phyloP scores from a whole-genome alignment of 129 eudicot genomes.

The Deinandra increscens region DNA sequence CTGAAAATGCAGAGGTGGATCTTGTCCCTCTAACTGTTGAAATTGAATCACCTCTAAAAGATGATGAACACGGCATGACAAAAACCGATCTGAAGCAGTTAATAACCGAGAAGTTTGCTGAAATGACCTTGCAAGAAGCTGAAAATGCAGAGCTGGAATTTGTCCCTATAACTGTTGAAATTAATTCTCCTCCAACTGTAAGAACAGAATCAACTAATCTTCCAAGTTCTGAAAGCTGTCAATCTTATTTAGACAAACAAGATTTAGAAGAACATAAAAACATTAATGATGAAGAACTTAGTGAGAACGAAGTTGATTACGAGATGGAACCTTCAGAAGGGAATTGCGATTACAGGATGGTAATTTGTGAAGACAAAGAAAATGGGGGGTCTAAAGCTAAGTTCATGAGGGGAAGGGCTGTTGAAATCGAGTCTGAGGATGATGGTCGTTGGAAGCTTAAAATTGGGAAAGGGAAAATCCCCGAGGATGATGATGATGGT shows the following conservation, averaged over 20 bases:
- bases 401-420: slow-evolving; percentile 58
- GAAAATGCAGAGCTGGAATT: slow-evolving; percentile 21
- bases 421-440: slow-evolving; percentile 46
- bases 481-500: slow-evolving; percentile 37
- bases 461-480: slow-evolving; percentile 45
- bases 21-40: slow-evolving; percentile 13
- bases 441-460: slow-evolving; percentile 52
- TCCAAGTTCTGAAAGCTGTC: slow-evolving; percentile 5
- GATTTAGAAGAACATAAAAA: slow-evolving; percentile 20
- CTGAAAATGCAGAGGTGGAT: slow-evolving; percentile 24
- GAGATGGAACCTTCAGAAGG: slow-evolving; percentile 27
- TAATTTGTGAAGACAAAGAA: slow-evolving; percentile 37
- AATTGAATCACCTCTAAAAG: slow-evolving; percentile 31
- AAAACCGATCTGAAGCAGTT: slow-evolving; percentile 31
- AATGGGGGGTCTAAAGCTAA: slow-evolving; percentile 32
- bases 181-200: slow-evolving; percentile 33
- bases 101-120: slow-evolving; percentile 35
- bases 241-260: slow-evolving; percentile 4
- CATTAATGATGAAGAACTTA: slow-evolving; percentile 24
- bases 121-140: slow-evolving; percentile 48
- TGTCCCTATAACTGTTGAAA: slow-evolving; percentile 6
- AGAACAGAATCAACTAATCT: slow-evolving; percentile 3
- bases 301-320: slow-evolving; percentile 18
- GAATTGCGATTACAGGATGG: slow-evolving; percentile 26
- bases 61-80: slow-evolving; percentile 34